Evolutionary conservation across 257 asterid genomes (phyloP), one percentile per base, ranked within the genome.

Genomic region (Solanum stenotomum): DNA sequence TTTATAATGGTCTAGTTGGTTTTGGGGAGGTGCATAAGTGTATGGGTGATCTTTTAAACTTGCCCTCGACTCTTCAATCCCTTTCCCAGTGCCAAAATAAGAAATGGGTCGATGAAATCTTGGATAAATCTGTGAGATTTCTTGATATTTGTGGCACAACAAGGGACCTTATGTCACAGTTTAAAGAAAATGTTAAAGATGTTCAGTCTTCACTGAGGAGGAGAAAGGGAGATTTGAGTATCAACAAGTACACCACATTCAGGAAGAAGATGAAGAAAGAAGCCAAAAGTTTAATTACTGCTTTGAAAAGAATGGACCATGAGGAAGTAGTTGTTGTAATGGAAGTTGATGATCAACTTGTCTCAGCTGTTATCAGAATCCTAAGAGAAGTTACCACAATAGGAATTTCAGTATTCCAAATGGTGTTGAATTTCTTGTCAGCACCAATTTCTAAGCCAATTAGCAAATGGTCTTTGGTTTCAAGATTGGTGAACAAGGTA

Each of bases 261-360:
- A 87, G 90, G 38, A 90, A 82, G 71, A 83, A 86, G 25, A 86
- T 82, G 91, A 89, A 86, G 11, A 86, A 85, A 70, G 87, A 85
- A 15, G 87, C 59, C 0, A 85, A 35, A 61, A 65, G 2, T 10
- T 10, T 27, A 14, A 11, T 46, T 3, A 44, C 65, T 10, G 1
- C 12, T 67, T n/a, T 61, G 46, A 85, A 85, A 23, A 65, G 44
- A 67, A 25, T 85, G 65, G 81, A 81, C 10, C 68, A 81, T 3
- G 67, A 81, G 10, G 85, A 25, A 33, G 20, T 27, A n/a, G 18
- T 27, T 27, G 68, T 8, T 16, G 67, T 81, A 15, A 46, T 84
- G 40, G 90, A 84, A 9, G 44, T 29, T 22, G 88, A 88, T 22
- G 88, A 72, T 31, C 84, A 71, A 40, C 79, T 71, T 59, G 16